Conservation (phyloP, 352 stramenopile species). For the Globisporangium barbulae region DNA sequence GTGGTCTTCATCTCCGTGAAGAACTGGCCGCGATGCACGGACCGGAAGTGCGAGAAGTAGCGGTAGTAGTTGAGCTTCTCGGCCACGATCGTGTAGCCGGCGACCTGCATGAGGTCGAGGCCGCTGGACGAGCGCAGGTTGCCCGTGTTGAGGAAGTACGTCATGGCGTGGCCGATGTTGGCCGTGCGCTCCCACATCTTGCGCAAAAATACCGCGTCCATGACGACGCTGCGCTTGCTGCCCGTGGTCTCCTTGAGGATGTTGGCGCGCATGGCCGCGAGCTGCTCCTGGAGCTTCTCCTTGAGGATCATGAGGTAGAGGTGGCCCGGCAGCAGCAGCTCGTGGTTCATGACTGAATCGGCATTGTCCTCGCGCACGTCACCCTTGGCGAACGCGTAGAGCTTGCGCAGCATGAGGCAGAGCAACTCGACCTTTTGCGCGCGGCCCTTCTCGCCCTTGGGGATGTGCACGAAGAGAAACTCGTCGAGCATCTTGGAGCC, state of each 20-base stretch:
- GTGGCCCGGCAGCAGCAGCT: conserved; percentile 94
- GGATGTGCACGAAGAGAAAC: conserved; percentile 97
- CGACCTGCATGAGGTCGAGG: conserved; percentile 97
- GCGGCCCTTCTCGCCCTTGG: conserved; percentile 83
- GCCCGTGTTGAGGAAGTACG: conserved; percentile 98
- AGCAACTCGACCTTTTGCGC: conserved; percentile 93
- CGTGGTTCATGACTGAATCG: conserved; percentile 99
- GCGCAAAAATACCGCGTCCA: conserved; percentile 89
- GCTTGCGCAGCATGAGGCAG: conserved; percentile 96
- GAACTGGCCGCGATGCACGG: conserved; percentile 98
- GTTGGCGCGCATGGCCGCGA: conserved; percentile 70
- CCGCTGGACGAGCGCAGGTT: conserved; percentile 97
- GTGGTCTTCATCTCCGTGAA: conserved; percentile 99
- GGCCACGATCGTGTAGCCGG: conserved; percentile 99
- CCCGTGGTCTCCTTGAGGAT: conserved; percentile 73
- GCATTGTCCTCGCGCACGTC: conserved; percentile 96
- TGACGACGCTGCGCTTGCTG: conserved; percentile 57
- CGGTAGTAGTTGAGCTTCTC: conserved; percentile 99
- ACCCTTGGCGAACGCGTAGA: conserved; percentile 96
- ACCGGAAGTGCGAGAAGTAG: conserved; percentile 99
- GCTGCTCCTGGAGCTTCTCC: conserved; percentile 97
- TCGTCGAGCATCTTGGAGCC: conserved; percentile 90
- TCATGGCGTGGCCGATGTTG: conserved; percentile 93
- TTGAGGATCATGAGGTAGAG: conserved; percentile 97
- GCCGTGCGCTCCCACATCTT: conserved; percentile 92